A percentile compares a stretch with the other conserved stretches of the same genome.
Evolutionary conservation across 495 filamentous ascomycete genomes (phyloP).

Genomic region (Parathielavia hyrcaniae): DNA sequence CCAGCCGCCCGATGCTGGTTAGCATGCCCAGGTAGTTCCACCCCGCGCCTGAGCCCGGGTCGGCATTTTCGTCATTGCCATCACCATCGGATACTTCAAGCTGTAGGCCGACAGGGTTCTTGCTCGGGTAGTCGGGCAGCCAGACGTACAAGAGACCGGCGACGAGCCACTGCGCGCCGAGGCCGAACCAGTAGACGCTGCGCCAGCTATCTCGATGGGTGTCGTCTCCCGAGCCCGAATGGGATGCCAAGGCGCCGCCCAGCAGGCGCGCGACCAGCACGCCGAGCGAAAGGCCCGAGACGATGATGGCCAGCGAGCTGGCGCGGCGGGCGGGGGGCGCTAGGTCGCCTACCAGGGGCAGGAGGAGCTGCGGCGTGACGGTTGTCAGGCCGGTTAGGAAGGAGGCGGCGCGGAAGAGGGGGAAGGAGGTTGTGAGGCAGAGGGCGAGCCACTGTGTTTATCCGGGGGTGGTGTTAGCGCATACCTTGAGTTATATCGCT

Average conservation of each 20-base stretch:
- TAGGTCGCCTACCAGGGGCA: conserved; percentile 76
- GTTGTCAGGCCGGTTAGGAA: conserved; percentile 69
- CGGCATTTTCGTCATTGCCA: too few relatives aligned
- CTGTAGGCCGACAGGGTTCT: conserved; percentile 50
- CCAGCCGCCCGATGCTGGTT: conserved; percentile 53
- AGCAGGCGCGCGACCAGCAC: conserved; percentile 71
- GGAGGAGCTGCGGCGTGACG: conserved; percentile 80
- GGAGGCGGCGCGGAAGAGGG: conserved; percentile 59
- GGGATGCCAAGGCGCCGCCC: conserved; percentile 67
- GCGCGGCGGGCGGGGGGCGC: conserved; percentile 64
- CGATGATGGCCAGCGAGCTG: conserved; percentile 63
- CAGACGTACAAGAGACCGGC: conserved; percentile 59
- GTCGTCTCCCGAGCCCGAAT: too few relatives aligned
- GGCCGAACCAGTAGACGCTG: conserved; percentile 72
- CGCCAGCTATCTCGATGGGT: conserved; percentile 70
- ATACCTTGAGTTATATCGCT: too few relatives aligned
- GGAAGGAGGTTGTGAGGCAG: conserved; percentile 61
- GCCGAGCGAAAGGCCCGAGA: conserved; percentile 70
- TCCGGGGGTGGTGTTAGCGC: neutral
- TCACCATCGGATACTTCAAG: too few relatives aligned
- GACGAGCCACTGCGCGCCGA: conserved; percentile 67
- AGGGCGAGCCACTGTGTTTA: conserved; percentile 56
- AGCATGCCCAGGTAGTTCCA: conserved; percentile 63
- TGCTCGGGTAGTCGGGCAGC: conserved; percentile 75
- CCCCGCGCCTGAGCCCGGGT: too few relatives aligned